Evolutionary conservation across 805 yeast genomes (phyloP).

Genomic region (Ascoidea asiatica): DNA sequence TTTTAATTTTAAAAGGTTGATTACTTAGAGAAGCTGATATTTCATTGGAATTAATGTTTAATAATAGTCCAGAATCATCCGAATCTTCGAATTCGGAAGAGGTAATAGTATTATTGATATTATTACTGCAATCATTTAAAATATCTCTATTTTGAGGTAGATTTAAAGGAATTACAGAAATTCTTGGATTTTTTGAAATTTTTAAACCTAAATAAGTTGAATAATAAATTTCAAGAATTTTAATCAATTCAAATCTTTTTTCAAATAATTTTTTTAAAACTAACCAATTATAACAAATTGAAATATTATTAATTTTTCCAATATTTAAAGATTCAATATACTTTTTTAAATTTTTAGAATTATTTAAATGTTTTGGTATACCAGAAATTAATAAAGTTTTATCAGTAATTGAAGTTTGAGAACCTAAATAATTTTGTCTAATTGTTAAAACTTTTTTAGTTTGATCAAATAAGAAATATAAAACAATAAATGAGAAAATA

Average conservation of each 20-base stretch:
- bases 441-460: constrained; percentile 36
- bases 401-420: constrained; percentile 47
- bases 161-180: background rate
- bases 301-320: constrained; percentile 39
- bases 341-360: constrained; percentile 27
- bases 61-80: constrained; percentile 13
- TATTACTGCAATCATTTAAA: constrained; percentile 5
- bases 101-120: background rate
- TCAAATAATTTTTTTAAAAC: constrained; percentile 25
- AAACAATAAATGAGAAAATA: constrained; percentile 34
- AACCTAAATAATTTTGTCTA: constrained; percentile 43
- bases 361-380: constrained; percentile 33
- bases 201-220: constrained; percentile 27
- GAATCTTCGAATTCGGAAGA: too few relatives aligned
- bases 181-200: constrained; percentile 12
- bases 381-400: constrained; percentile 42
- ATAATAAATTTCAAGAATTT: constrained; percentile 26
- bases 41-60: background rate
- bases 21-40: too few relatives aligned
- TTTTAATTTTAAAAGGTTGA: background rate
- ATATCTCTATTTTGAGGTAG: constrained; percentile 6
- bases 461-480: constrained; percentile 28
- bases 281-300: constrained; percentile 32
- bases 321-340: constrained; percentile 43
- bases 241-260: constrained; percentile 19